Evolutionary conservation across 805 yeast species (phyloP).

Genomic region (Hemisphaericaspora nanyangensis): DNA sequence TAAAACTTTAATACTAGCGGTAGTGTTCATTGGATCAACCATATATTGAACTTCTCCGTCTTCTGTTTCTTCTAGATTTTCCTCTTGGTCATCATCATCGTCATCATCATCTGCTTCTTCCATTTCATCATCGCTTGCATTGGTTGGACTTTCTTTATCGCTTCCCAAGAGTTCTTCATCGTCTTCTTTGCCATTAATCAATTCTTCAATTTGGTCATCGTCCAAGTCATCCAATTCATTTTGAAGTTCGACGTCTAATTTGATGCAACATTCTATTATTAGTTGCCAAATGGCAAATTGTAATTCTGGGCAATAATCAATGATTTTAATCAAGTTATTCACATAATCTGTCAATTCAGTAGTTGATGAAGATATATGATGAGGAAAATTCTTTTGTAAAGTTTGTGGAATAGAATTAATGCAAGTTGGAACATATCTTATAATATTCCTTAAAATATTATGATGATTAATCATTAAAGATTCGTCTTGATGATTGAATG

Average conservation of each 20-base stretch:
- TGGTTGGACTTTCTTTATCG: conserved; percentile 51
- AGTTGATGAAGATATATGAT: conserved; percentile 59
- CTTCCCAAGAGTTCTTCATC: conserved; percentile 45
- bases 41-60: conserved; percentile 42
- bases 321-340: conserved; percentile 54
- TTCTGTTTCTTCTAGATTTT: conserved; percentile 26
- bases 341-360: conserved; percentile 58
- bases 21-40: conserved; percentile 36
- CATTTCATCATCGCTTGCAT: conserved; percentile 29
- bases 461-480: conserved; percentile 43
- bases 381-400: conserved; percentile 68
- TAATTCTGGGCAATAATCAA: conserved; percentile 72
- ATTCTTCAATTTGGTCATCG: conserved; percentile 58
- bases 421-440: conserved; percentile 79
- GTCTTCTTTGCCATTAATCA: conserved; percentile 45
- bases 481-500: conserved; percentile 5
- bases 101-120: conserved; percentile 31
- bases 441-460: conserved; percentile 56
- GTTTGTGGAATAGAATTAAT: conserved; percentile 58
- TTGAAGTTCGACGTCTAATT: conserved; percentile 88
- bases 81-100: conserved; percentile 44
- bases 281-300: conserved; percentile 75
- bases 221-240: conserved; percentile 83
- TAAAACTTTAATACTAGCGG: conserved; percentile 48
- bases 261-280: conserved; percentile 74